Evolutionary conservation across 129 eudicot species (phyloP).

Genomic region (Tagetes erecta): DNA sequence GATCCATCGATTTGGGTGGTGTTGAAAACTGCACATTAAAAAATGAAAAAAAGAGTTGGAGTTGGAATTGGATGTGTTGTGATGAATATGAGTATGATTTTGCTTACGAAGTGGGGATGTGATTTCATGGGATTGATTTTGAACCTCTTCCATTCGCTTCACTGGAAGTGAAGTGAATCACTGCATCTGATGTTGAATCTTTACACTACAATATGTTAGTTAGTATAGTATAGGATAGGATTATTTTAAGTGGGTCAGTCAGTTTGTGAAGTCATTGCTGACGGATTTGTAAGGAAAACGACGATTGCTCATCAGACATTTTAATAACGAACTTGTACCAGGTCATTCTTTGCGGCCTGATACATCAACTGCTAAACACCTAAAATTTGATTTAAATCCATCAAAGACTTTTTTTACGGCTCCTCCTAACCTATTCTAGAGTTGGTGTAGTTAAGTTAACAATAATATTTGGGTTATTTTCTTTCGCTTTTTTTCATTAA

Average conservation of each 20-base stretch:
- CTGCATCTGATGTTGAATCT: slow-evolving; percentile 14
- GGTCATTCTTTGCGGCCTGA: slow-evolving; percentile 12
- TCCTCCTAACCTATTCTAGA: no score
- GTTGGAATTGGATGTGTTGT: not conserved
- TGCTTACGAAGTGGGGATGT: slow-evolving; percentile 57
- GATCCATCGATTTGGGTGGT: slow-evolving; percentile 16
- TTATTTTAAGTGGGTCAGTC: not conserved
- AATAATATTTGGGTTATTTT: no score
- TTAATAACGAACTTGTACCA: not conserved
- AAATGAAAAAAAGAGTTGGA: not conserved
- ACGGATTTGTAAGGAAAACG: not conserved
- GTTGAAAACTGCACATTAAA: slow-evolving; percentile 37
- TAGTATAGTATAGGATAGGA: no score
- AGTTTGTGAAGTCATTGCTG: slow-evolving; percentile 16
- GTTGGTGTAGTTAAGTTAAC: no score
- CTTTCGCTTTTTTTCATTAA: no score
- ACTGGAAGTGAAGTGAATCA: no score
- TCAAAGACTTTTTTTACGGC: no score
- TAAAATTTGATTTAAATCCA: no score
- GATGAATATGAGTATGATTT: not conserved
- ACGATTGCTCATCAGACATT: not conserved
- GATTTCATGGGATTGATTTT: slow-evolving; percentile 27
- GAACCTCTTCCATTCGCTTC: slow-evolving; percentile 2
- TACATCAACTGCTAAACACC: not conserved
- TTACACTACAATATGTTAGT: not conserved